Evolutionary conservation across 2,329 filamentous ascomycete species (phyloP).

Genomic region (Xylariaceae sp.): DNA sequence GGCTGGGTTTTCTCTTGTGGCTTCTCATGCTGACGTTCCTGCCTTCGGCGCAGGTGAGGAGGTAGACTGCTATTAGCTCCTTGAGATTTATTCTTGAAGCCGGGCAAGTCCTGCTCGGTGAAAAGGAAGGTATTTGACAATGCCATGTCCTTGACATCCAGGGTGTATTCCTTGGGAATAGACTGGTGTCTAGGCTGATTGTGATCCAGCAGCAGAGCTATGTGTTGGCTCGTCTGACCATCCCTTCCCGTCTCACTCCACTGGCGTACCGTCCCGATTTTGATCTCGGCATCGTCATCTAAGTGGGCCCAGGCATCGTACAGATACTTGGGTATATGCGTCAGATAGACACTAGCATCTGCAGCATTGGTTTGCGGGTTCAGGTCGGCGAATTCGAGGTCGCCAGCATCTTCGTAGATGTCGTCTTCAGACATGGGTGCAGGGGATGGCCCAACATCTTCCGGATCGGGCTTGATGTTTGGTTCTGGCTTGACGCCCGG

Average conservation of each 20-base stretch:
- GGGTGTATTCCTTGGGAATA: conserved; percentile 82
- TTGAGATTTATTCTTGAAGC: conserved; percentile 57
- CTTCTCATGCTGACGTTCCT: conserved; percentile 26
- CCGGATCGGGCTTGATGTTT: conserved; percentile 43
- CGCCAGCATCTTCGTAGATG: conserved; percentile 53
- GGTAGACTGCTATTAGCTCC: conserved; percentile 53
- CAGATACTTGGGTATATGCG: conserved; percentile 70
- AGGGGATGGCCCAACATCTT: conserved; percentile 33
- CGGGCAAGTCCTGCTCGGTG: conserved; percentile 84
- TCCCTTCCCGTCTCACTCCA: conserved; percentile 47
- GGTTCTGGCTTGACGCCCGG: conserved; percentile 23
- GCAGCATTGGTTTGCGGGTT: conserved; percentile 28
- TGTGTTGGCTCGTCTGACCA: conserved; percentile 29
- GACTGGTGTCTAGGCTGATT: conserved; percentile 59
- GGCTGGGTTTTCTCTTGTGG: conserved; percentile 38
- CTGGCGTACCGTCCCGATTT: conserved; percentile 66
- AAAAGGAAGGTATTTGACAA: conserved; percentile 87
- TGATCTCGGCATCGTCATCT: conserved; percentile 73
- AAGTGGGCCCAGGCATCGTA: conserved; percentile 73
- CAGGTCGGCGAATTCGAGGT: conserved; percentile 48
- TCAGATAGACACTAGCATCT: conserved; percentile 55
- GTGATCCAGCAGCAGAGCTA: conserved; percentile 61
- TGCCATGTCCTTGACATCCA: conserved; percentile 57
- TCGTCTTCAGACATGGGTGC: conserved; percentile 54
- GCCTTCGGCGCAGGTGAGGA: conserved; percentile 41